Percentiles rank a stretch among this genome's conserved stretches.
These are phyloP conservation scores for Penicillium chermesinum DNA, from an alignment of 495 filamentous ascomycete genomes.

Conservation along the genomic window DNA sequence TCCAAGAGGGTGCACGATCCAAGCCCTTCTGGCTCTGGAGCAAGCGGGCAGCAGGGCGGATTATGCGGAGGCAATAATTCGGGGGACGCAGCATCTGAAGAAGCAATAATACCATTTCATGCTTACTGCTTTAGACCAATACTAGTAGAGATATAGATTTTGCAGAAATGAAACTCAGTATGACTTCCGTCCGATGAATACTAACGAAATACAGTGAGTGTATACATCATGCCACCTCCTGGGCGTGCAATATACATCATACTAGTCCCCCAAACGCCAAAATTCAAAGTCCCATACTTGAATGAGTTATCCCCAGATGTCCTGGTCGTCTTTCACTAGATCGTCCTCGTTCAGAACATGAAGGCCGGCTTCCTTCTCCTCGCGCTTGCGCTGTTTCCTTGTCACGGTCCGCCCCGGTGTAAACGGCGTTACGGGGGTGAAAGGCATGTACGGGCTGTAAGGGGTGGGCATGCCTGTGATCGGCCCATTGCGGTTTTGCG, in stretches of 20 bases:
- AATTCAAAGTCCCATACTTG: background rate
- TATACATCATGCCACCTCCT: conserved; percentile 4
- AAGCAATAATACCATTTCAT: too few relatives aligned
- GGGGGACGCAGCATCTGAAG: conserved; percentile 21
- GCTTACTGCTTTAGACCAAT: too few relatives aligned
- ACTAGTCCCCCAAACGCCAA: background rate
- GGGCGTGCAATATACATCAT: background rate
- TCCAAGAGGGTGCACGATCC: conserved; percentile 34
- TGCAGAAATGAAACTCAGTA: background rate
- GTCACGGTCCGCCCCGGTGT: conserved; percentile 73
- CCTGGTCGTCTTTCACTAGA: conserved; percentile 47
- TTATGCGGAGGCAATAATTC: conserved; percentile 22
- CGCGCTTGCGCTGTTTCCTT: conserved; percentile 64
- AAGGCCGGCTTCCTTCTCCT: conserved; percentile 34
- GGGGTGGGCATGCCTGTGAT: conserved; percentile 73
- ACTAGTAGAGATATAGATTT: too few relatives aligned
- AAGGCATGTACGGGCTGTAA: conserved; percentile 90
- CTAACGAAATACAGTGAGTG: conserved; percentile 13
- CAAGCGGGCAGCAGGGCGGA: conserved; percentile 25
- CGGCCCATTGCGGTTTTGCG: conserved; percentile 54
- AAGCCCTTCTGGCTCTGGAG: conserved; percentile 29
- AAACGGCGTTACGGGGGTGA: conserved; percentile 79
- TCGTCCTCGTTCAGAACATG: conserved; percentile 43
- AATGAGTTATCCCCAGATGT: conserved; percentile 48
- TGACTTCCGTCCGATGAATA: background rate